These are phyloP conservation scores for Cryptococcus sp. DNA, from an alignment of 1,284 basidiomycete species.

Conservation along the genomic window DNA sequence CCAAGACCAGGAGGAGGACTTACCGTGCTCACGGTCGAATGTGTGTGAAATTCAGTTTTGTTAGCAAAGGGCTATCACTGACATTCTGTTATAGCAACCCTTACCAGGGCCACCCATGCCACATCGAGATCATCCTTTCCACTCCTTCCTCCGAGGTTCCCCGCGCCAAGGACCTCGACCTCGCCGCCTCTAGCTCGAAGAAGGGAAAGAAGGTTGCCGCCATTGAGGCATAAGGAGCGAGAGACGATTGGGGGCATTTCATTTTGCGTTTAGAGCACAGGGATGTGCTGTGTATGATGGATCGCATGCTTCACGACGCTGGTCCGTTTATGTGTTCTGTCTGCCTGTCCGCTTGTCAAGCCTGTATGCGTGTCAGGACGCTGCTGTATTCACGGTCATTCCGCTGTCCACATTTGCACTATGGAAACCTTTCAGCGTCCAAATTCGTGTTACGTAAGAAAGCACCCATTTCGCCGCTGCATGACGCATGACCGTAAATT, in stretches of 20 bases:
- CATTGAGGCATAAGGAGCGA: slow-evolving; percentile 52
- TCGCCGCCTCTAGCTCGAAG: slow-evolving; percentile 49
- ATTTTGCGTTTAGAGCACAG: slow-evolving; percentile 12
- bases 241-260: slow-evolving; percentile 12
- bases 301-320: slow-evolving; percentile 36
- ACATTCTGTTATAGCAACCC: slow-evolving; percentile 59
- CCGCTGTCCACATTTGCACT: too few relatives aligned
- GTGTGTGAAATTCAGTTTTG: slow-evolving; percentile 25
- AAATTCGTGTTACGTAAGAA: too few relatives aligned
- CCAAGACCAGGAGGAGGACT: slow-evolving; percentile 99
- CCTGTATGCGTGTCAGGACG: too few relatives aligned
- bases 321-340: not conserved
- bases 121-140: slow-evolving; percentile 90
- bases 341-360: too few relatives aligned
- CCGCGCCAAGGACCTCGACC: slow-evolving; percentile 78
- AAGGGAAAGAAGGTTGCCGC: slow-evolving; percentile 52
- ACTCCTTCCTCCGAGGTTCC: slow-evolving; percentile 79
- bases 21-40: slow-evolving; percentile 98
- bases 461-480: not conserved
- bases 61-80: not conserved
- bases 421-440: too few relatives aligned
- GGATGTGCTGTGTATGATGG: slow-evolving; percentile 47
- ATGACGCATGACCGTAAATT: too few relatives aligned
- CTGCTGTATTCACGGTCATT: too few relatives aligned
- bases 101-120: slow-evolving; percentile 88